Base-by-base conservation (phyloP, 345 rosid genomes). In the Ceriops tagal region DNA sequence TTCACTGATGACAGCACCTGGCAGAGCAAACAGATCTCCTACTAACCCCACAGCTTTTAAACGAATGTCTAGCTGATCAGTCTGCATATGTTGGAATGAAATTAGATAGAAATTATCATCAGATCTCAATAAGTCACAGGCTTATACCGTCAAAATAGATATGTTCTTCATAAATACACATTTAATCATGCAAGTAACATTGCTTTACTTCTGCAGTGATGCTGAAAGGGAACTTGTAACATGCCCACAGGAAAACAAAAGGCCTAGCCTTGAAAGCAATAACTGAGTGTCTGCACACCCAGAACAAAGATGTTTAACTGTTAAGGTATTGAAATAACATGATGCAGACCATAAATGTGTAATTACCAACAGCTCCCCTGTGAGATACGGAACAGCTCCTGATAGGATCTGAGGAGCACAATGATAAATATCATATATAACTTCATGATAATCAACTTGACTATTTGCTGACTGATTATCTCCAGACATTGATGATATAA, bases 361-460 rank as follows among this genome's bases (percentile, higher is more conserved):
- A 55, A 68, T 80, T 93, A 95, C 99, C 99, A 95, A 80, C 60
- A 95, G 85, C 82, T 95, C 99, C 71, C 99, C 99, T 16, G 88
- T 89, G 75, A 95, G 92, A 79, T 92, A 86, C 15, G 98, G 93
- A 64, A 89, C 82, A 62, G 87, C 96, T 78, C 92, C 97, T 5
- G 96, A 75, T 67, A 95, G 81, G 60, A 88, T 79, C 76, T 92
- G 93, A 73, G 98, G 97, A 71, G 96, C 93, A 78, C 96, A 90
- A 67, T 77, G 69, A 77, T 88, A 88, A 66, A 95, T 67, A 73
- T 84, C 99, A 83, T 82, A 95, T 34, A 92, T 88, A 76, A 92
- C 92, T 71, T 95, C 92, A 83, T 92, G 96, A 79, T 86, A 83
- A 83, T 92, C 97, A 71, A 90, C 85, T 73, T 86, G 81, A 80